Evolutionary conservation across 345 rosid genomes (phyloP), one percentile per base, ranked within the genome.

Genomic region (Hibiscus mutabilis): DNA sequence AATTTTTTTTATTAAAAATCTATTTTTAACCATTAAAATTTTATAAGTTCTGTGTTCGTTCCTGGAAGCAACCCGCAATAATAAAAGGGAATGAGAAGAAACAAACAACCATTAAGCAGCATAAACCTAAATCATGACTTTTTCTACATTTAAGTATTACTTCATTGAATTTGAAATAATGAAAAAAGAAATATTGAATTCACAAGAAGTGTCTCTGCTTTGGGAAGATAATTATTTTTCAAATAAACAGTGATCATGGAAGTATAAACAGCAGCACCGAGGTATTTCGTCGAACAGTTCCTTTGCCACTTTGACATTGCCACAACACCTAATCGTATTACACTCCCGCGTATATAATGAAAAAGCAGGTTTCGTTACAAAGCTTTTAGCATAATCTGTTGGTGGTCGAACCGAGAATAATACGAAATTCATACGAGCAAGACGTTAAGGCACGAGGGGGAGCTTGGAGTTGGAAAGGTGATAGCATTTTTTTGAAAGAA

Each of bases 201-300:
- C 37, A 35, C 73, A 82, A 81, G 67, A 62, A 68, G 77, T 60
- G 18, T 64, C 55, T 68, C 70, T 4, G 87, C 87, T 71, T 70
- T 29, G 33, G 27, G 62, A 70, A 60, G 62, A 68, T 77, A 71
- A 25, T 79, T 72, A 56, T 76, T 72, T 35, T 80, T 82, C 68
- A 82, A 42, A 53, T 77, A 80, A 70, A 70, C 81, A 40, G 68
- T 75, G 12, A 83, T 75, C 74, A 85, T 79, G 33, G 87, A 80
- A 69, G 80, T 75, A 79, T 82, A 87, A 7, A 87, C 73, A 55
- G 83, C 80, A 55, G 76, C 18, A 29, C 15, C 4, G 72, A 74
- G 71, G 75, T 81, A 85, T 80, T 85, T 80, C 82, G 52, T 83
- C 81, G 49, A 87, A 86, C 80, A 83, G 4, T 57, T 81, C 65